Base-by-base conservation (phyloP, 164 flowering plant species). In the Vitis rotundifolia region DNA sequence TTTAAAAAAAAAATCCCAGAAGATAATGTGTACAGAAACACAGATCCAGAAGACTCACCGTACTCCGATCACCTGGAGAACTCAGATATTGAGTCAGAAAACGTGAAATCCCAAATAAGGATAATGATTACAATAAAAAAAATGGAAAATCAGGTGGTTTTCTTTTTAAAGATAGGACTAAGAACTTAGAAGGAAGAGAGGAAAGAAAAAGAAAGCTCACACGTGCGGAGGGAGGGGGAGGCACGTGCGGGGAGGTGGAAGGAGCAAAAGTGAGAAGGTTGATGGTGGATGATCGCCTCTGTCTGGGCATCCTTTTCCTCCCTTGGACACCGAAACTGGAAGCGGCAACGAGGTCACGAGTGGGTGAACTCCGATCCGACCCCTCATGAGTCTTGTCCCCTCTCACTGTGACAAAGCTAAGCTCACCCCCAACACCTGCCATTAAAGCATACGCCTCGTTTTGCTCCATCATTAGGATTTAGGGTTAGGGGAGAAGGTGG, bases 301-400 rank as follows among this genome's bases (percentile, higher is more conserved):
- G 84, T 29, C 84, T 65, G 28, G 82, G 66, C 80, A 76, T 78
- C 61, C 78, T 73, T 61, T 76, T 78, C 80, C 74, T 76, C 80
- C 74, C 60, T 54, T 71, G 62, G 1, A 44, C 69, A 22, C 74
- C 69, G 55, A 81, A 63, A 18, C 66, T 63, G 49, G 49, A 60
- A 26, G 77, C 71, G 19, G 71, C 75, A 3, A 65, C 70, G 18
- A 62, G 78, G 54, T 77, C 79, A 9, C 61, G 72, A 64, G 63
- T 61, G 58, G 37, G 13, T 16, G 66, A 59, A 64, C 3, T 16
- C 48, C 52, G 77, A 68, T 51, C 78, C 68, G 74, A 67, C 18
- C 48, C 69, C 15, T 3, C 53, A 44, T 26, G 60, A 64, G 28
- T 18, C 37, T 9, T 75, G 78, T 75, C 71, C 59, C 76, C 74